These are phyloP conservation scores for Coemansia sp. DNA, from an alignment of 192 early-diverging fungal species.

Conservation along the genomic window DNA sequence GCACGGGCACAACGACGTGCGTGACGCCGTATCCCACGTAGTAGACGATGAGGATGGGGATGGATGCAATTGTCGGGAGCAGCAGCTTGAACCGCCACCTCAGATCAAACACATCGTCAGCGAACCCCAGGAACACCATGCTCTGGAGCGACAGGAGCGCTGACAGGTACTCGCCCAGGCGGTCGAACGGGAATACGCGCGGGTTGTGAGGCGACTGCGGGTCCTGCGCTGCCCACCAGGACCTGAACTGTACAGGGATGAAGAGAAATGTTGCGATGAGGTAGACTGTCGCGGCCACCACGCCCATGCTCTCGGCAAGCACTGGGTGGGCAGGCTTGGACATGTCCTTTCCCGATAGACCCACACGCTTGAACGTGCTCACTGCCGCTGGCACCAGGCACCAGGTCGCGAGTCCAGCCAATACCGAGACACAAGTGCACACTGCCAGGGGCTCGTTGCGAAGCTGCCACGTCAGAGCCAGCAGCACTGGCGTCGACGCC, in stretches of 20 bases:
- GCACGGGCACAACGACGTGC: slow-evolving; percentile 84
- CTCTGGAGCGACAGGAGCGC: slow-evolving; percentile 90
- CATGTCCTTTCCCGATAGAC: slow-evolving; percentile 79
- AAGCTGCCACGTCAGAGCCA: slow-evolving; percentile 61
- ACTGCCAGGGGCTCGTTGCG: slow-evolving; percentile 77
- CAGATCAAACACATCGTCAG: slow-evolving; percentile 97
- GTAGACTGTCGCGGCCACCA: slow-evolving; percentile 87
- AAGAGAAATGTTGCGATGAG: slow-evolving; percentile 87
- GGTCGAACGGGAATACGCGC: slow-evolving; percentile 31
- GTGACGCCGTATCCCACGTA: slow-evolving; percentile 89
- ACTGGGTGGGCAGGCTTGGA: slow-evolving; percentile 71
- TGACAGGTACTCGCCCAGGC: slow-evolving; percentile 92
- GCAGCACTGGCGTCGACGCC: slow-evolving; percentile 39
- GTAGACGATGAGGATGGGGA: slow-evolving; percentile 95
- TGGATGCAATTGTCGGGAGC: slow-evolving; percentile 89
- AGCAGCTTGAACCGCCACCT: slow-evolving; percentile 96
- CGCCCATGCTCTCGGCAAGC: slow-evolving; percentile 91
- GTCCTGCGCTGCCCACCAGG: slow-evolving; percentile 65
- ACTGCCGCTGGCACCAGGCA: slow-evolving; percentile 66
- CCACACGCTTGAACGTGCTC: slow-evolving; percentile 75
- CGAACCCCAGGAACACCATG: slow-evolving; percentile 98
- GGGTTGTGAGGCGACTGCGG: not conserved
- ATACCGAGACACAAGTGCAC: slow-evolving; percentile 65
- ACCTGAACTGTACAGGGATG: slow-evolving; percentile 92
- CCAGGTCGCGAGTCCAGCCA: slow-evolving; percentile 78